Evolutionary conservation across 768 basidiomycete species (phyloP).

Genomic region (Tephrocybe rancida): DNA sequence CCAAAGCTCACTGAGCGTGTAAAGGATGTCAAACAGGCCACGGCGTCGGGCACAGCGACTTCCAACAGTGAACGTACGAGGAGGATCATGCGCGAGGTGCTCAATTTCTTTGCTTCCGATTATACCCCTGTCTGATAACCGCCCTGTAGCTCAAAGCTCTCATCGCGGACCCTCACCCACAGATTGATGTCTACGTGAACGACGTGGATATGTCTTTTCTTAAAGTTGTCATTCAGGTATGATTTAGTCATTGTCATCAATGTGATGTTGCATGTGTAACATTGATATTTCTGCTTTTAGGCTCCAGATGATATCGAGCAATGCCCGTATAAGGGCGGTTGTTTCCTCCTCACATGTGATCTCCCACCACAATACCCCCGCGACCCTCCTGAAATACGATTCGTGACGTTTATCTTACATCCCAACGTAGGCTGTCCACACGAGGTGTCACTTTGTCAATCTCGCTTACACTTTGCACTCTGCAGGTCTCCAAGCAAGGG

Average conservation of each 20-base stretch:
- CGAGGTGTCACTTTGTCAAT: not conserved
- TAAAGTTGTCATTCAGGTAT: constrained; percentile 27
- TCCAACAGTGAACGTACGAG: constrained; percentile 21
- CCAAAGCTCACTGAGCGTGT: constrained; percentile 19
- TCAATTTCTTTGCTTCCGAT: not conserved
- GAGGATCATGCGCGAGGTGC: constrained; percentile 30
- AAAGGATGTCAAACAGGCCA: constrained; percentile 16
- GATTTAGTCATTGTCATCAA: not conserved
- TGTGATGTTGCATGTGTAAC: not conserved
- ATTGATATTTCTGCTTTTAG: constrained; percentile 14
- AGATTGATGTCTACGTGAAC: constrained; percentile 28
- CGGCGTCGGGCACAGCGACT: not conserved
- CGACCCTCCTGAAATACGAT: constrained; percentile 29
- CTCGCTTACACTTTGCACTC: not conserved
- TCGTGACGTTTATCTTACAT: constrained; percentile 30
- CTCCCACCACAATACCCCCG: constrained; percentile 27
- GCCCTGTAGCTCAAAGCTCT: constrained; percentile 21
- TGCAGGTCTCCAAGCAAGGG: constrained; percentile 32
- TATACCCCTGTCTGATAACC: not conserved
- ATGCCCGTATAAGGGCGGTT: constrained; percentile 28
- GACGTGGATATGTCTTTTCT: constrained; percentile 30
- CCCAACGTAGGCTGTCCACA: constrained; percentile 23
- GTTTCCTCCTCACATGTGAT: constrained; percentile 27
- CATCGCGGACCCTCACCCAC: constrained; percentile 23
- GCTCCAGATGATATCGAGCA: constrained; percentile 25